Base-by-base conservation (phyloP, 345 rosid genomes). In the Euphorbia pulcherrima region DNA sequence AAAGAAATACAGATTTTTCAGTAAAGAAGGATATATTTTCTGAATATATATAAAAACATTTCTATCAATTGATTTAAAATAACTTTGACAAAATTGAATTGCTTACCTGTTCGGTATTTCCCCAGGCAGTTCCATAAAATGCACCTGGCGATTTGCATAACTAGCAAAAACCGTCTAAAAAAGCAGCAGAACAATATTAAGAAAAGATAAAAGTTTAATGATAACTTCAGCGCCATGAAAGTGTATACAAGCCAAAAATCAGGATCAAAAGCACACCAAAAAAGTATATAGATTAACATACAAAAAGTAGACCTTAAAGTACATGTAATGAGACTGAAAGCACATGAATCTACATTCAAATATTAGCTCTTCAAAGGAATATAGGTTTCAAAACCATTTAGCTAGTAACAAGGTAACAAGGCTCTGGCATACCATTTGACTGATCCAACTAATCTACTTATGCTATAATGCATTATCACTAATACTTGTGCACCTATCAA, bases 61-160 rank as follows among this genome's bases (percentile, higher is more conserved):
- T 60, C 46, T 37, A 0, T n/a, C 11, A 37, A n/a, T 10, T 30
- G 4, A 26, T 47, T 44, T 5, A 33, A n/a, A 72, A 59, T 11
- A 17, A 46, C 26, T 60, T 17, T 28, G 65, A 65, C 39, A 27
- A 28, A 68, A 18, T 13, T 60, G 12, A 75, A 48, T 44, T 51
- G 76, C 92, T 82, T 84, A 83, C 99, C 97, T 93, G 82, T 89
- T 91, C 58, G 90, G 97, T 82, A 92, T 92, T 86, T 94, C 93
- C 57, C 99, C 99, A 44, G 99, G 99, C 80, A 94, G 92, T 82
- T 92, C 99, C 99, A 91, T 94, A 73, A 94, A 94, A 85, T 86
- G 97, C 74, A 94, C 97, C 28, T 90, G 88, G 67, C 97, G 99
- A n/a, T 89, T 92, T 66, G 86, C 59, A 77, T 92, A 94, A 78